A percentile compares a stretch with the other conserved stretches of the same genome.
Conservation (phyloP, 352 stramenopile species). For the Phytophthora lateralis region DNA sequence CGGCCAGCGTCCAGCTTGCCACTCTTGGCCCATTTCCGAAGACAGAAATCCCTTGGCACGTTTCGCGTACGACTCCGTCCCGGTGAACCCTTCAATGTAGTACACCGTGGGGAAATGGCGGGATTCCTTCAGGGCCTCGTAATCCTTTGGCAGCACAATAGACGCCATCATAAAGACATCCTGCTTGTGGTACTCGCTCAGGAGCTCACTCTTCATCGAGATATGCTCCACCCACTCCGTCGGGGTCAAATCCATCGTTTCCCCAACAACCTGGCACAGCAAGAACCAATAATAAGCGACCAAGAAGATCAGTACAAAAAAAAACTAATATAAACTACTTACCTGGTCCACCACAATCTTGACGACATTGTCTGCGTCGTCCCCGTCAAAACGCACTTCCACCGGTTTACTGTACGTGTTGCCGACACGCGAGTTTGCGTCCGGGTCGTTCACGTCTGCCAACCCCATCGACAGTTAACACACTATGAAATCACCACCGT, state of each 20-base stretch:
- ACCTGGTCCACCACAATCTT: conserved; percentile 62
- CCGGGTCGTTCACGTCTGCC: conserved; percentile 67
- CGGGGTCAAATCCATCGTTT: conserved; percentile 53
- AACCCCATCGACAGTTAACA: not conserved
- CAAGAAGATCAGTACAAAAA: not conserved
- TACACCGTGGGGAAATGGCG: conserved; percentile 65
- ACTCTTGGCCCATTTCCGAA: conserved; percentile 66
- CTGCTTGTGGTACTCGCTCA: conserved; percentile 70
- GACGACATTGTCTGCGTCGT: conserved; percentile 39
- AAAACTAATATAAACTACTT: not conserved
- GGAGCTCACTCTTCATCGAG: conserved; percentile 67
- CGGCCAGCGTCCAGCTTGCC: conserved; percentile 60
- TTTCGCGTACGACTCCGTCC: conserved; percentile 64
- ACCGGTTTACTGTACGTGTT: conserved; percentile 70
- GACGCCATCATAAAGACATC: conserved; percentile 76
- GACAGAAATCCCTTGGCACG: conserved; percentile 65
- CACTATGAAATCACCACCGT: not conserved
- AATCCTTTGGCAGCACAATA: conserved; percentile 65
- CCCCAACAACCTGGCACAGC: conserved; percentile 31
- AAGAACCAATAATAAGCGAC: not conserved
- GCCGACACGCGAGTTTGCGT: conserved; percentile 62
- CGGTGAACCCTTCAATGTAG: conserved; percentile 82
- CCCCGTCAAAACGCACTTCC: conserved; percentile 39
- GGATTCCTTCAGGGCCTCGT: conserved; percentile 33
- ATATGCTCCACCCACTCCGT: conserved; percentile 71